Conservation (phyloP, 306 rosid species). For the Quercus aquifolioides region DNA sequence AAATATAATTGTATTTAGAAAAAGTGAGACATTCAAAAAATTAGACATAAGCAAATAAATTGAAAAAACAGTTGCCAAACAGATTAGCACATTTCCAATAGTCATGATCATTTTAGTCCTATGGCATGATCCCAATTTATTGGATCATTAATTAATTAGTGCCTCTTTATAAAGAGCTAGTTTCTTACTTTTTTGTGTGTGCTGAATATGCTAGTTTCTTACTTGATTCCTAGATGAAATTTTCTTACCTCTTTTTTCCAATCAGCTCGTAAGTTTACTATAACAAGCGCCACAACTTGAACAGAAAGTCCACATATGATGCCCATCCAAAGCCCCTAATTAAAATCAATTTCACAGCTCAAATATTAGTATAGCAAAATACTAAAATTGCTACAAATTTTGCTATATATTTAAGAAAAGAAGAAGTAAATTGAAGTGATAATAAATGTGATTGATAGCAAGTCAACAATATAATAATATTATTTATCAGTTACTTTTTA, state of each 20-base stretch:
- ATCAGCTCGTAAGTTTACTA: constrained; percentile 34
- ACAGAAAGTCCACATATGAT: constrained; percentile 56
- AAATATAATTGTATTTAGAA: too few species aligned
- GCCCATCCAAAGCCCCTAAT: constrained; percentile 65
- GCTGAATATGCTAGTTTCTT: not conserved
- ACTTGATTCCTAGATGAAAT: not conserved
- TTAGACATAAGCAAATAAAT: too few species aligned
- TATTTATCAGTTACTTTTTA: too few species aligned
- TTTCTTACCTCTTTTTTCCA: constrained; percentile 45
- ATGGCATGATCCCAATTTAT: not conserved
- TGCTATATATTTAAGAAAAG: too few species aligned
- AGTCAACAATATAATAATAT: too few species aligned
- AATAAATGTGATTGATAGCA: too few species aligned
- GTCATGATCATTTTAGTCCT: too few species aligned
- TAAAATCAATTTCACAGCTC: not conserved
- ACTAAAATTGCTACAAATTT: too few species aligned
- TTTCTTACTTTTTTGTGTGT: not conserved
- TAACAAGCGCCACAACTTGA: constrained; percentile 41
- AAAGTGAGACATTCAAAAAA: too few species aligned
- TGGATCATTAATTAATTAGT: not conserved
- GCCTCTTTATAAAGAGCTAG: not conserved
- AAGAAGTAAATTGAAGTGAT: too few species aligned
- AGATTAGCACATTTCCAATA: too few species aligned
- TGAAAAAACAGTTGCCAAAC: too few species aligned
- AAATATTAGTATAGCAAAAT: not conserved